Percentiles rank a stretch among this genome's conserved stretches.
Conservation (phyloP, 1,284 basidiomycete species). For the Sanguinoderma infundibulare region DNA sequence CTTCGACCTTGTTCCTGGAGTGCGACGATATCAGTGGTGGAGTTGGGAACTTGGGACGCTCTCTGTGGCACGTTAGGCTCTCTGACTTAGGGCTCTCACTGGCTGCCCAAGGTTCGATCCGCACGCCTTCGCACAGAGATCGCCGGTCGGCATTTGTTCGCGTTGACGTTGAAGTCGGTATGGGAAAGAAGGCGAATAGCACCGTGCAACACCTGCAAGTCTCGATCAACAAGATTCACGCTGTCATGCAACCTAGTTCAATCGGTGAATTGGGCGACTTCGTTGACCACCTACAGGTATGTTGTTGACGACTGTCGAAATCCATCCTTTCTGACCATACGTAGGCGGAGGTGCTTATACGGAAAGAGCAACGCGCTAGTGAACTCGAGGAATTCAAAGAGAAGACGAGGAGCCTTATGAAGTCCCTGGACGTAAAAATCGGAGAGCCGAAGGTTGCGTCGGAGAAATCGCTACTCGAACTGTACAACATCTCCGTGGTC, state of each 20-base stretch:
- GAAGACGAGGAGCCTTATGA: constrained; percentile 73
- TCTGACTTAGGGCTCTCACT: constrained; percentile 76
- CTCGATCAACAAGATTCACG: constrained; percentile 77
- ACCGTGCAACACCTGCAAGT: constrained; percentile 53
- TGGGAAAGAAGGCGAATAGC: constrained; percentile 33
- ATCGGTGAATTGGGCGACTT: constrained; percentile 89
- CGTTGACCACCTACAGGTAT: constrained; percentile 80
- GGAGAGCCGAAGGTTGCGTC: constrained; percentile 43
- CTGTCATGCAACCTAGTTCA: constrained; percentile 91
- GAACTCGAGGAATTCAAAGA: constrained; percentile 86
- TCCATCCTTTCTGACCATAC: constrained; percentile 10
- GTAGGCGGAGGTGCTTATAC: constrained; percentile 74
- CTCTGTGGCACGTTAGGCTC: constrained; percentile 67
- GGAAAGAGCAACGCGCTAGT: constrained; percentile 72
- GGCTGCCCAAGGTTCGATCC: constrained; percentile 53
- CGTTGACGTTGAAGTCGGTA: constrained; percentile 66
- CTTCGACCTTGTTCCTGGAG: constrained; percentile 75
- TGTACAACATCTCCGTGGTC: constrained; percentile 66
- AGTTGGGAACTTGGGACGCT: constrained; percentile 43
- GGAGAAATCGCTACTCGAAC: constrained; percentile 64
- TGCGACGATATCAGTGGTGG: constrained; percentile 73
- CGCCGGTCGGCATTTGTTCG: constrained; percentile 83
- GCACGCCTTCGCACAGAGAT: constrained; percentile 54
- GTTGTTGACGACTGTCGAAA: neutral
- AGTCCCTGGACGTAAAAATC: constrained; percentile 71